Evolutionary conservation across 2,329 filamentous ascomycete genomes (phyloP), one percentile per base, ranked within the genome.

Genomic region (Paraconiothyrium sp.): DNA sequence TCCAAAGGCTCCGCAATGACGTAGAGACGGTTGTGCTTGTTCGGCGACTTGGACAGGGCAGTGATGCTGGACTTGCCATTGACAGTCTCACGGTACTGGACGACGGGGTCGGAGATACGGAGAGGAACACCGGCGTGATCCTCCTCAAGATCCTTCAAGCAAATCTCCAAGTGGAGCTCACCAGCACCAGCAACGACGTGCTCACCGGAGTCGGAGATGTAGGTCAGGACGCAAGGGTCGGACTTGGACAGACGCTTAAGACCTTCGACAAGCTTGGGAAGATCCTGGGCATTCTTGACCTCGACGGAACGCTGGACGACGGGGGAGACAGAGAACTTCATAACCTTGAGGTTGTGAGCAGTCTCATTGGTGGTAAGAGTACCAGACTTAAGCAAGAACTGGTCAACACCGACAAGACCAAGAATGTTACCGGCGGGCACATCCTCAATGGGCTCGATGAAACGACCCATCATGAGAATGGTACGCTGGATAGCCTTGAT

Each of bases 21-120:
- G 88, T 98, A 99, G 65, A 99, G 88, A 93, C 95, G 94, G 89
- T 99, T 99, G 92, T 99, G 95, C 93, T 99, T 99, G 92, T 99
- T 99, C 86, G 95, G 95, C 52, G 95, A 99, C 89, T 99, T 99
- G 84, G 95, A 98, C 78, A 99, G 88, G 73, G 95, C 95, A 79
- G 92, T 96, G 78, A 98, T 98, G 88, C 90, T 92, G 59, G 95
- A 98, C 80, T 89, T 89, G 77, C 70, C 87, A 74, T 84, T 83
- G 78, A 99, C 94, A 69, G 94, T 97, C 90, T 99, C 95, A 89
- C 95, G 94, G 90, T 97, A 99, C 82, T 93, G 89, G 79, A 98
- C 95, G 81, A 99, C 95, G 72, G 95, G 95, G 87, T 98, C 95
- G 79, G 94, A 97, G 84, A 99, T 90, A 84, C 91, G 93, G 81